A percentile compares a stretch with the other conserved stretches of the same genome.
These are phyloP conservation scores for Ligustrum vulgare DNA, from an alignment of 257 asterid species.

Conservation along the genomic window DNA sequence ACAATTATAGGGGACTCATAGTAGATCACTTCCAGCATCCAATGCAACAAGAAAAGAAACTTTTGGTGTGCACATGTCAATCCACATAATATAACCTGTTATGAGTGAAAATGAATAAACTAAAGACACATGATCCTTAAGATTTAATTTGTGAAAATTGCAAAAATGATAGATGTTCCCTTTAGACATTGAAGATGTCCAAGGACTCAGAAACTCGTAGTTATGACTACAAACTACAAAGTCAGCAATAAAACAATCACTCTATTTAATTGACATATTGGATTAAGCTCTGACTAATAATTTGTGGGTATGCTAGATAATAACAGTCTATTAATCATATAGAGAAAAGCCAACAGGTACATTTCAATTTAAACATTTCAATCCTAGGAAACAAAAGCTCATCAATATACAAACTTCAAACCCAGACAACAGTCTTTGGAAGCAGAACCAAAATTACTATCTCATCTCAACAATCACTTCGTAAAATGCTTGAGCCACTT, in stretches of 20 bases:
- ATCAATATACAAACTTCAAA: too few species aligned
- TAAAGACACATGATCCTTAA: slow-evolving; percentile 13
- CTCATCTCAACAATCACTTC: too few species aligned
- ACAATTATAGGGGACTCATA: slow-evolving; percentile 95
- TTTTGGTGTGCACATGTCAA: slow-evolving; percentile 80
- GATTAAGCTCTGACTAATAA: background rate
- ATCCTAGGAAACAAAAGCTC: too few species aligned
- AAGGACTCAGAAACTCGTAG: slow-evolving; percentile 13
- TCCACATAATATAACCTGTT: slow-evolving; percentile 88
- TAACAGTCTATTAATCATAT: background rate
- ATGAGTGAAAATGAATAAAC: slow-evolving; percentile 17
- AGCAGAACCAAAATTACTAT: too few species aligned
- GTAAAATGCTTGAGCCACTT: too few species aligned
- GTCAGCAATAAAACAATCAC: slow-evolving; percentile 8
- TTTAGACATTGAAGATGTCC: background rate
- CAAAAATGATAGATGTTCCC: background rate
- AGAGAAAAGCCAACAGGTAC: background rate
- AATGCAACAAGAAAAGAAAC: slow-evolving; percentile 78
- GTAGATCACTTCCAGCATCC: slow-evolving; percentile 90
- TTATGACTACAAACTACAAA: background rate
- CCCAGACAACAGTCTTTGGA: too few species aligned
- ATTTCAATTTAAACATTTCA: too few species aligned
- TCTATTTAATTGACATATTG: background rate
- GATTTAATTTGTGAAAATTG: background rate
- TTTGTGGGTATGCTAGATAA: background rate